These are phyloP conservation scores for Stereum hirsutum DNA, from an alignment of 1,284 basidiomycete genomes.

Conservation along the genomic window DNA sequence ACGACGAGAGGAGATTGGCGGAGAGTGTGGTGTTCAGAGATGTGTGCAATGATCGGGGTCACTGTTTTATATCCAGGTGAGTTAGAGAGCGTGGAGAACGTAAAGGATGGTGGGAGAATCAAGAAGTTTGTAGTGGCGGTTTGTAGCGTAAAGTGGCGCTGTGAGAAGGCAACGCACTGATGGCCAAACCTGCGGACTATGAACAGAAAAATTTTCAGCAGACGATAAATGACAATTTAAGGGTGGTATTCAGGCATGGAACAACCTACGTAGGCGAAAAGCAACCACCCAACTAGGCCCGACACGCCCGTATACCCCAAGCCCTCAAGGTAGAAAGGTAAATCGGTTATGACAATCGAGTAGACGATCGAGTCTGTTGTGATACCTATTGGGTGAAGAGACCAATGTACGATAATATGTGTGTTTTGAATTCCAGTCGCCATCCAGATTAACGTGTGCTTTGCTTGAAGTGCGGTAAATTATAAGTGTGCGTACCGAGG, in stretches of 20 bases:
- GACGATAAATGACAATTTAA: too few species aligned
- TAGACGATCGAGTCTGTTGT: constrained; percentile 58
- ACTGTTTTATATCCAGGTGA: constrained; percentile 32
- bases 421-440: too few species aligned
- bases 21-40: constrained; percentile 52
- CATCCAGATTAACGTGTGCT: too few species aligned
- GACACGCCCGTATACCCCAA: constrained; percentile 47
- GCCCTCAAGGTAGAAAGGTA: constrained; percentile 62
- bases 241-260: too few species aligned
- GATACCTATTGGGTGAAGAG: too few species aligned
- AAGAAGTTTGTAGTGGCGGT: neutral
- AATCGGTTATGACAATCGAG: constrained; percentile 63
- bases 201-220: too few species aligned
- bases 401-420: too few species aligned
- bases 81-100: too few species aligned
- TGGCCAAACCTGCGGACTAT: neutral
- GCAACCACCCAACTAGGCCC: constrained; percentile 55
- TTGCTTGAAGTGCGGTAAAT: neutral
- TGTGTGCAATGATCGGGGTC: constrained; percentile 60
- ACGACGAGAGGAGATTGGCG: constrained; percentile 50
- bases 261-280: constrained; percentile 49
- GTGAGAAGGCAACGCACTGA: constrained; percentile 17
- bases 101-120: neutral
- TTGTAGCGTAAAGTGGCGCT: constrained; percentile 22
- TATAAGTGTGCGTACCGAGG: neutral